These are phyloP conservation scores for Chlorella vulgaris DNA, from an alignment of 139 green algal genomes.

Conservation along the genomic window DNA sequence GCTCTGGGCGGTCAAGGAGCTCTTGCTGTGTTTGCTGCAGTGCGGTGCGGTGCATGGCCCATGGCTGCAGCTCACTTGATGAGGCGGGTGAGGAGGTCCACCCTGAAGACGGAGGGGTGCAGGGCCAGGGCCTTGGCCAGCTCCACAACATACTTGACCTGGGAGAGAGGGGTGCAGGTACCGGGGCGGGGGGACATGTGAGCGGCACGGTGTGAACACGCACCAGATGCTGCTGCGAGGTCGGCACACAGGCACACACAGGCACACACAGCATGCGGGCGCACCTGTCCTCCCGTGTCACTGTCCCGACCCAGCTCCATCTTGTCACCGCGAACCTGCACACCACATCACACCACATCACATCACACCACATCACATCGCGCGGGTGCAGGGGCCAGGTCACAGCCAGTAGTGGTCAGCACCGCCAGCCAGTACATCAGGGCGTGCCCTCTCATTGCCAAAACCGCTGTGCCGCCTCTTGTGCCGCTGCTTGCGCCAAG, in stretches of 20 bases:
- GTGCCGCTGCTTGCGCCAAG: too few relatives aligned
- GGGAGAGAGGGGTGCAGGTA: background rate
- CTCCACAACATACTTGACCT: slow-evolving; percentile 94
- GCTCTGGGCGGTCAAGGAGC: background rate
- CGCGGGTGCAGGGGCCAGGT: background rate
- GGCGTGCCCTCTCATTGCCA: too few relatives aligned
- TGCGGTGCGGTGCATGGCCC: too few relatives aligned
- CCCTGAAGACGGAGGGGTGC: slow-evolving; percentile 89
- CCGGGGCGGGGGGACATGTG: background rate
- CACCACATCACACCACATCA: background rate
- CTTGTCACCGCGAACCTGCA: slow-evolving; percentile 70
- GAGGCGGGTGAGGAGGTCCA: slow-evolving; percentile 93
- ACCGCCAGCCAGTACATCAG: too few relatives aligned
- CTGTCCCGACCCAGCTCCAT: slow-evolving; percentile 95
- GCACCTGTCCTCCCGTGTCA: slow-evolving; percentile 91
- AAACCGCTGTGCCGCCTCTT: too few relatives aligned
- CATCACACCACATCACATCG: background rate
- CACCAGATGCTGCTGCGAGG: background rate
- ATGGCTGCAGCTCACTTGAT: slow-evolving; percentile 59
- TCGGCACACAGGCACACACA: background rate
- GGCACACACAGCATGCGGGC: background rate
- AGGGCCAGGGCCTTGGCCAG: slow-evolving; percentile 83
- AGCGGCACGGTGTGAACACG: background rate
- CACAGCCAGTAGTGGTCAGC: background rate
- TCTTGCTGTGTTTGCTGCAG: too few relatives aligned